phyloP scores from a whole-genome alignment of 306 rosid genomes.

The Biancaea sappan region DNA sequence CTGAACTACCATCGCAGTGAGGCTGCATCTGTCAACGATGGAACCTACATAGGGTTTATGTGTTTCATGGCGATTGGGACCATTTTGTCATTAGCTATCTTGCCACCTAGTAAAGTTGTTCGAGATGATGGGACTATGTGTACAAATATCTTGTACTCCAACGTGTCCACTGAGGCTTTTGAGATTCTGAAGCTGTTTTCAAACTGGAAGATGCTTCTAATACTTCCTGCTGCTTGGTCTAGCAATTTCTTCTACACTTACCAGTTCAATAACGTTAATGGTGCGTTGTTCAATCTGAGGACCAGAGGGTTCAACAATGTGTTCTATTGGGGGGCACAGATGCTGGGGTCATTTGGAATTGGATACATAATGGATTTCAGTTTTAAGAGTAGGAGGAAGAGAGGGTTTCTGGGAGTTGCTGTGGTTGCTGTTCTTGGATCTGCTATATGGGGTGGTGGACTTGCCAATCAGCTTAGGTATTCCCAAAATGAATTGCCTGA shows the following conservation, averaged over 20 bases:
- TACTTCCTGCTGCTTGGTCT: slow-evolving; percentile 82
- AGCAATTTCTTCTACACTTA: slow-evolving; percentile 85
- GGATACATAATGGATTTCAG: slow-evolving; percentile 85
- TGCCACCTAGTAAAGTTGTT: slow-evolving; percentile 67
- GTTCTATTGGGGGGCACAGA: slow-evolving; percentile 94
- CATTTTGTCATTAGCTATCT: slow-evolving; percentile 52
- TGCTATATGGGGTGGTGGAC: slow-evolving; percentile 78
- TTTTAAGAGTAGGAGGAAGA: slow-evolving; percentile 66
- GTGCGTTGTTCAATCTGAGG: slow-evolving; percentile 65
- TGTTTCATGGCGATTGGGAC: slow-evolving; percentile 72
- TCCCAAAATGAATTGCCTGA: slow-evolving; percentile 9
- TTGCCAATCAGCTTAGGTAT: slow-evolving; percentile 71
- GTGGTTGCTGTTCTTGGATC: slow-evolving; percentile 62
- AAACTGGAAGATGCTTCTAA: slow-evolving; percentile 81
- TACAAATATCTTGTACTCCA: slow-evolving; percentile 62
- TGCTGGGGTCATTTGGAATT: slow-evolving; percentile 79
- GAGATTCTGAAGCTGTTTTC: slow-evolving; percentile 61
- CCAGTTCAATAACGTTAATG: slow-evolving; percentile 82
- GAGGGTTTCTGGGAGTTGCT: slow-evolving; percentile 67
- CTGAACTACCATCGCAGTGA: slow-evolving; percentile 55
- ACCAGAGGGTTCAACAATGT: slow-evolving; percentile 93
- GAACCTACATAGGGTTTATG: slow-evolving; percentile 87
- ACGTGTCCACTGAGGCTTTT: slow-evolving; percentile 41
- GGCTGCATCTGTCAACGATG: slow-evolving; percentile 82
- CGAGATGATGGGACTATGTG: slow-evolving; percentile 80